Conservation (phyloP, 768 basidiomycete genomes). For the Trametes gibbosa region DNA sequence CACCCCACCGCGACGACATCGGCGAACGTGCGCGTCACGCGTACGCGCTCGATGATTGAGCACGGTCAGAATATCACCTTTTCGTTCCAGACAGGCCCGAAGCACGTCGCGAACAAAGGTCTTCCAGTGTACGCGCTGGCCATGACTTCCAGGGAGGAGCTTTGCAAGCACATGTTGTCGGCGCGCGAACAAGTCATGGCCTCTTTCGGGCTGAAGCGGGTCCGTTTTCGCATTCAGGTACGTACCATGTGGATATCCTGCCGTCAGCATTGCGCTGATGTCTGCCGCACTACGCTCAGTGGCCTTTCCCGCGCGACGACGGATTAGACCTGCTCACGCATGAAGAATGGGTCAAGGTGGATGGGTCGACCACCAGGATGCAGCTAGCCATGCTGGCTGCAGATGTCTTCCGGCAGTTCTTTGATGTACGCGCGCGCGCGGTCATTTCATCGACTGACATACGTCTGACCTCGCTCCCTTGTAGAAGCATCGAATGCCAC, state of each 20-base stretch:
- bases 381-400: constrained; percentile 11
- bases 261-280: background rate
- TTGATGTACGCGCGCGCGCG: constrained; percentile 1
- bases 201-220: background rate
- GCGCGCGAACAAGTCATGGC: constrained; percentile 1
- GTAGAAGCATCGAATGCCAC: background rate
- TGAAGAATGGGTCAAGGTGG: constrained; percentile 9
- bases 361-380: background rate
- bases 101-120: background rate
- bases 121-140: constrained; percentile 13
- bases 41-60: background rate
- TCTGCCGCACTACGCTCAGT: background rate
- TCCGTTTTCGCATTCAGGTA: constrained; percentile 8
- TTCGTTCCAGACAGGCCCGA: background rate
- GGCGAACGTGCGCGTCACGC: constrained; percentile 3
- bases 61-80: constrained; percentile 9
- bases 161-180: background rate
- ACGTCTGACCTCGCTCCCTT: background rate
- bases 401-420: constrained; percentile 6
- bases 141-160: constrained; percentile 5
- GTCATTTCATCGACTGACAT: background rate
- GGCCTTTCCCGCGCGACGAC: constrained; percentile 1
- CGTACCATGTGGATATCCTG: background rate
- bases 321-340: background rate
- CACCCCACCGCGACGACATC: background rate